These are phyloP conservation scores for Effrenium voratum DNA, from an alignment of 73 alveolate genomes.

Conservation along the genomic window DNA sequence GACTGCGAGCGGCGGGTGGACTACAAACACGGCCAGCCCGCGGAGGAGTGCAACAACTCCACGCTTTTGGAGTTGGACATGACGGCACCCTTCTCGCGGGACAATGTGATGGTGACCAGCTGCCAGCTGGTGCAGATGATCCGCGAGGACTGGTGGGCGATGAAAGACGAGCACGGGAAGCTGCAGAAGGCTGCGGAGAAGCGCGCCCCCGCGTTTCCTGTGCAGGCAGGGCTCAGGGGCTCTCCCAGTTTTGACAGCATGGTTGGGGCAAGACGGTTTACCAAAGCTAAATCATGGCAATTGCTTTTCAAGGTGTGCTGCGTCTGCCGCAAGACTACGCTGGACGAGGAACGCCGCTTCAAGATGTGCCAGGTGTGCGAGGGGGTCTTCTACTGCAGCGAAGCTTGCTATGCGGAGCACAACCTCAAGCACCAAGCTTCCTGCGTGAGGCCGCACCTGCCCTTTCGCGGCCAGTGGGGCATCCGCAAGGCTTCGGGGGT, in stretches of 20 bases:
- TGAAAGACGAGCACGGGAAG: conserved; percentile 15
- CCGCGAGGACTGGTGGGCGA: conserved; percentile 60
- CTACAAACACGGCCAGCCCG: conserved; percentile 33
- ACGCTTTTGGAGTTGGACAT: conserved; percentile 73
- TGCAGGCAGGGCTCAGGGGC: neutral
- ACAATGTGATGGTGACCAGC: conserved; percentile 75
- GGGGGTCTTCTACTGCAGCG: conserved; percentile 71
- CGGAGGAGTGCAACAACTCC: conserved; percentile 42
- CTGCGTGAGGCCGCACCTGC: conserved; percentile 82
- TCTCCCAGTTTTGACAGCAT: neutral
- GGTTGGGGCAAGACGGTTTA: neutral
- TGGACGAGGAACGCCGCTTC: conserved; percentile 81
- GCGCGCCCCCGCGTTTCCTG: conserved; percentile 60
- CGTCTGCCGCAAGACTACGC: conserved; percentile 72
- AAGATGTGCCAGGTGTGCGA: conserved; percentile 55
- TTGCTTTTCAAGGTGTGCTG: conserved; percentile 10
- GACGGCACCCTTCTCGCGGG: conserved; percentile 75
- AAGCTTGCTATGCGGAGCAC: conserved; percentile 48
- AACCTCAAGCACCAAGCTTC: conserved; percentile 52
- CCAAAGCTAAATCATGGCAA: neutral
- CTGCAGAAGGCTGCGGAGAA: neutral
- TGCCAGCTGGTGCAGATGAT: conserved; percentile 82
- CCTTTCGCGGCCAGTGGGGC: conserved; percentile 82
- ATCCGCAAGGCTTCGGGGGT: too few species aligned
- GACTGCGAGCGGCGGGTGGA: conserved; percentile 60